These are phyloP conservation scores for Pterula multifida DNA, from an alignment of 1,284 basidiomycete genomes.

Conservation along the genomic window DNA sequence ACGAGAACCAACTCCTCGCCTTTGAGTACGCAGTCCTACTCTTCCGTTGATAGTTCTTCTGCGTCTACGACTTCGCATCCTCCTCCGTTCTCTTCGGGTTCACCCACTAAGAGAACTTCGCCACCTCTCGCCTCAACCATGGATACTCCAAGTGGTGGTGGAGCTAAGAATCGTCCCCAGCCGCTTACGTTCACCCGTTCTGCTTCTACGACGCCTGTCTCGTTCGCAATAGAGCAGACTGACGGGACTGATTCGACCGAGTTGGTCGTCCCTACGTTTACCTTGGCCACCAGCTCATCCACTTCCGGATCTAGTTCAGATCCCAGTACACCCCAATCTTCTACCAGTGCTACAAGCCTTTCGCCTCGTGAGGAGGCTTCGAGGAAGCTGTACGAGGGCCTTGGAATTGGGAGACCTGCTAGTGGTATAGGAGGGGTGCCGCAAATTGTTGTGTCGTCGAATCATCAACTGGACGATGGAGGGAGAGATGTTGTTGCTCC, in stretches of 20 bases:
- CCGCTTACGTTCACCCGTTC: slow-evolving; percentile 53
- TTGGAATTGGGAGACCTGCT: slow-evolving; percentile 59
- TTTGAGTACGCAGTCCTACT: not conserved
- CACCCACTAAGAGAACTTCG: slow-evolving; percentile 35
- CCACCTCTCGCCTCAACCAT: slow-evolving; percentile 38
- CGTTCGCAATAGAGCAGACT: slow-evolving; percentile 43
- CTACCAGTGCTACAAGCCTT: slow-evolving; percentile 60
- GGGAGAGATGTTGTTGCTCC: not conserved
- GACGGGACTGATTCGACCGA: slow-evolving; percentile 35
- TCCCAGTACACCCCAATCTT: slow-evolving; percentile 35
- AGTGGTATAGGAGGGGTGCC: slow-evolving; percentile 21
- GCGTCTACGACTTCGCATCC: slow-evolving; percentile 35
- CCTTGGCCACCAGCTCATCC: slow-evolving; percentile 37
- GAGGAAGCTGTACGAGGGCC: slow-evolving; percentile 75
- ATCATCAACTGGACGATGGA: slow-evolving; percentile 1
- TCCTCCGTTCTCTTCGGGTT: slow-evolving; percentile 18
- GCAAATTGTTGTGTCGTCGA: slow-evolving; percentile 10
- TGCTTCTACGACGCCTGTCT: slow-evolving; percentile 36
- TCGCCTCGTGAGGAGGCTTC: slow-evolving; percentile 70
- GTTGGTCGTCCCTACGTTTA: slow-evolving; percentile 8
- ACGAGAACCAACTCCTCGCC: not conserved
- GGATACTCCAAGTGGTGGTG: slow-evolving; percentile 16
- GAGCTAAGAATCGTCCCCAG: slow-evolving; percentile 41
- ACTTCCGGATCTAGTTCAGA: not conserved
- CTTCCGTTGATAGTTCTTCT: not conserved